phyloP scores from a whole-genome alignment of 305 asterid species.

The Solanum aculeatissimum region DNA sequence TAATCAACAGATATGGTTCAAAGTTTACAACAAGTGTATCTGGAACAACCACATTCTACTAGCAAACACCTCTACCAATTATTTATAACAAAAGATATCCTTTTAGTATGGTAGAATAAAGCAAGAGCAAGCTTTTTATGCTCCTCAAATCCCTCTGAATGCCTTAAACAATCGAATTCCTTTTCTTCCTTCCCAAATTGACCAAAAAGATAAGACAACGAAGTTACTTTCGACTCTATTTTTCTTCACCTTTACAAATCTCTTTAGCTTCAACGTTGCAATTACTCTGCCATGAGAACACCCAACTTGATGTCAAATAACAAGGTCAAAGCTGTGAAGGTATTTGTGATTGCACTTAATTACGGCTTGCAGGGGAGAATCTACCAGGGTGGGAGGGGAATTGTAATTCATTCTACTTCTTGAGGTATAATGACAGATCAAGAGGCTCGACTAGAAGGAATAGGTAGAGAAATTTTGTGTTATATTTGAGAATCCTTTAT shows the following conservation, averaged over 20 bases:
- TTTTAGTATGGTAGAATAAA: neutral
- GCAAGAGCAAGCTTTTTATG: neutral
- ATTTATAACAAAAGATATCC: neutral
- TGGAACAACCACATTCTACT: neutral
- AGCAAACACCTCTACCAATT: neutral
- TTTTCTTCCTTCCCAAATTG: neutral
- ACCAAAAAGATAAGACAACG: neutral
- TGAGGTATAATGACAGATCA: neutral
- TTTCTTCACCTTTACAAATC: neutral
- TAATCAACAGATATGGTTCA: neutral
- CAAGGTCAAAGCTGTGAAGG: neutral
- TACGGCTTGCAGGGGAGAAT: neutral
- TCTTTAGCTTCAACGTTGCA: neutral
- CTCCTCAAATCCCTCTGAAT: neutral
- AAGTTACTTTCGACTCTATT: neutral
- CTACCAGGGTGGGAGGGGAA: no score
- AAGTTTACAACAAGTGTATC: neutral
- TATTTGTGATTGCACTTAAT: neutral
- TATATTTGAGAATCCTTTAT: neutral
- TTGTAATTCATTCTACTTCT: neutral
- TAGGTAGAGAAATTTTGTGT: no score
- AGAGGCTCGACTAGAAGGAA: neutral
- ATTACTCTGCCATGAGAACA: neutral
- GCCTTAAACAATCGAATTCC: neutral
- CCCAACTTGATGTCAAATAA: neutral